Percentiles rank a stretch among this genome's conserved stretches.
phyloP scores from a whole-genome alignment of 495 filamentous ascomycete species.

The Hypoxylon lienhwacheense region DNA sequence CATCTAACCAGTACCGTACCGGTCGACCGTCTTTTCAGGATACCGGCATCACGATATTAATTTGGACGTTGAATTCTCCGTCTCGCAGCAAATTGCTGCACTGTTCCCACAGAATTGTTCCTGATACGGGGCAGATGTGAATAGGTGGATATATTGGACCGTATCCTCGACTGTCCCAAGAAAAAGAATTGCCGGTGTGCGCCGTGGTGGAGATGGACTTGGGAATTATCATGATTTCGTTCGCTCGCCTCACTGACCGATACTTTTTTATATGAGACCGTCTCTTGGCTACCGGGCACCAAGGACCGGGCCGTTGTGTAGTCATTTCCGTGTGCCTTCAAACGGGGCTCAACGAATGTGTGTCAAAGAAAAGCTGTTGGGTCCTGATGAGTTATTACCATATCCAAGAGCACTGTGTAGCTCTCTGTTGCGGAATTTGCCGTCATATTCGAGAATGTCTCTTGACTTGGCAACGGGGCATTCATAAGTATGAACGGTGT shows the following conservation, averaged over 20 bases:
- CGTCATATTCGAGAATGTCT: slow-evolving; percentile 3
- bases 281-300: slow-evolving; percentile 2
- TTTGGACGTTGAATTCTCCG: slow-evolving; percentile 19
- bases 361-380: slow-evolving; percentile 12
- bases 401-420: slow-evolving; percentile 11
- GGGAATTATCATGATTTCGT: slow-evolving; percentile 3
- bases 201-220: slow-evolving; percentile 19
- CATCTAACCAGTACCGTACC: neutral
- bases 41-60: slow-evolving; percentile 8
- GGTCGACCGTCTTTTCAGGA: slow-evolving; percentile 9
- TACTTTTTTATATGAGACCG: slow-evolving; percentile 13
- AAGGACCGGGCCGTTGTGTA: slow-evolving; percentile 28
- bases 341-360: slow-evolving; percentile 4
- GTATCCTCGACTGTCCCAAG: slow-evolving; percentile 8
- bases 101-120: slow-evolving; percentile 30
- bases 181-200: slow-evolving; percentile 26
- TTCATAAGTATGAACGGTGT: too few relatives aligned
- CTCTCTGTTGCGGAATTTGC: slow-evolving; percentile 23
- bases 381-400: too few relatives aligned
- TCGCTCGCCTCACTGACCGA: slow-evolving; percentile 29
- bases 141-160: slow-evolving; percentile 14
- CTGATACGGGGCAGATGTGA: slow-evolving; percentile 26
- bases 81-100: slow-evolving; percentile 5
- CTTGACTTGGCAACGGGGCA: neutral
- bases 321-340: slow-evolving; percentile 14